Evolutionary conservation across 441 rosid genomes (phyloP), one percentile per base, ranked within the genome.

Genomic region (Hypseocharis bilobata): DNA sequence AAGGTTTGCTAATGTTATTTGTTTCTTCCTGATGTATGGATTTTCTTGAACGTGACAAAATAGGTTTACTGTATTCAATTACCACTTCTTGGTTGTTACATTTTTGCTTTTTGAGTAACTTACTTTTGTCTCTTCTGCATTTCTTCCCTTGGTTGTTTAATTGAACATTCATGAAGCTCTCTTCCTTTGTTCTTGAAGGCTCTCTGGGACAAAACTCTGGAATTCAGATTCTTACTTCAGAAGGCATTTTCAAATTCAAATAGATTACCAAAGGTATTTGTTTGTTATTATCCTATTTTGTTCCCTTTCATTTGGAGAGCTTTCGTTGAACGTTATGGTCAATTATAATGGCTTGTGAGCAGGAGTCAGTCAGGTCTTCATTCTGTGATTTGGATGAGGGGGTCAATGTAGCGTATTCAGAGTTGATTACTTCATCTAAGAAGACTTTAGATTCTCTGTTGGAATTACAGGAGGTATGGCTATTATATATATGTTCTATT

Each of bases 171-270:
- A 13, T n/a, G 59, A 45, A 60, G n/a, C n/a, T 52, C 32, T 73
- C 20, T 61, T 42, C 25, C 54, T 11, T 51, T 14, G 40, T 76
- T 69, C 71, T 27, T 63, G n/a, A 70, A 93, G 97, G 89, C 83
- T 62, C 80, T 91, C 1, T 93, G 97, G 97, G 92, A 93, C 74
- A 88, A 80, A 78, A 80, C 85, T 55, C 86, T 93, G 60, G 96
- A 88, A 74, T 70, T 93, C 32, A 84, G 99, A 78, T 85, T 91
- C 79, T 82, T 88, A 76, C 91, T 93, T 75, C 96, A 91, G 79
- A 91, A 91, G 76, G 68, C 91, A 64, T 91, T 87, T 80, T 79
- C 86, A 61, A 77, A 71, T 72, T 86, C 96, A 62, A 93, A 93
- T 77, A 85, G 82, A 72, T 70, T 93, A 65, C 97, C 97, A 6